phyloP scores from a whole-genome alignment of 345 rosid genomes.

The Hibiscus tridactylites region DNA sequence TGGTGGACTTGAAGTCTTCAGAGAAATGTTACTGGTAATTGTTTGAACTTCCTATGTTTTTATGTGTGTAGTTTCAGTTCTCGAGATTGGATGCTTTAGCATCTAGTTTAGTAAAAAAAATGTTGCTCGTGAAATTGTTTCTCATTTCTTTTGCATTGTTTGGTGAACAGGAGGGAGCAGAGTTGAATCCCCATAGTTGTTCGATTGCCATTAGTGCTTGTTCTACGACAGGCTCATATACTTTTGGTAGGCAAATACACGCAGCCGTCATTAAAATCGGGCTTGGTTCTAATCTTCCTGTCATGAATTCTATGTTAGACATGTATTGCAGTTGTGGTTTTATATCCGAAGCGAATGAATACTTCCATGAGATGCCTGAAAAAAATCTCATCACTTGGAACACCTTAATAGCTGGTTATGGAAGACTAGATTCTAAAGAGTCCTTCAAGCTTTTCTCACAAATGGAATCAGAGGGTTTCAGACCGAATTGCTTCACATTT shows the following conservation, averaged over 20 bases:
- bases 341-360: conserved; percentile 48
- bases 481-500: conserved; percentile 71
- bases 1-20: conserved; percentile 51
- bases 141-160: conserved; percentile 7
- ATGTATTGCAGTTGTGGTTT: conserved; percentile 78
- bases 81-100: neutral
- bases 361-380: conserved; percentile 60
- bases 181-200: conserved; percentile 53
- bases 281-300: conserved; percentile 59
- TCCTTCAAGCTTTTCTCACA: conserved; percentile 49
- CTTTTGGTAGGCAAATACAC: conserved; percentile 64
- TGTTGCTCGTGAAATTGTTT: neutral
- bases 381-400: conserved; percentile 83
- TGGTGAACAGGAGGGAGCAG: conserved; percentile 49
- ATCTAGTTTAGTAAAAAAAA: neutral
- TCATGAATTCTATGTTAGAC: conserved; percentile 78
- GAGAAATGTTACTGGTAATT: conserved; percentile 60
- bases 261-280: conserved; percentile 49
- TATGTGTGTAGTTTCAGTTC: neutral
- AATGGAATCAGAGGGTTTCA: conserved; percentile 57
- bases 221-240: conserved; percentile 46
- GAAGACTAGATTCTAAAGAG: conserved; percentile 43
- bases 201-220: conserved; percentile 85
- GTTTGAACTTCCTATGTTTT: neutral
- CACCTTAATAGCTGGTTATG: conserved; percentile 69